phyloP scores from a whole-genome alignment of 2,329 filamentous ascomycete genomes.

The Cladophialophora bantiana region DNA sequence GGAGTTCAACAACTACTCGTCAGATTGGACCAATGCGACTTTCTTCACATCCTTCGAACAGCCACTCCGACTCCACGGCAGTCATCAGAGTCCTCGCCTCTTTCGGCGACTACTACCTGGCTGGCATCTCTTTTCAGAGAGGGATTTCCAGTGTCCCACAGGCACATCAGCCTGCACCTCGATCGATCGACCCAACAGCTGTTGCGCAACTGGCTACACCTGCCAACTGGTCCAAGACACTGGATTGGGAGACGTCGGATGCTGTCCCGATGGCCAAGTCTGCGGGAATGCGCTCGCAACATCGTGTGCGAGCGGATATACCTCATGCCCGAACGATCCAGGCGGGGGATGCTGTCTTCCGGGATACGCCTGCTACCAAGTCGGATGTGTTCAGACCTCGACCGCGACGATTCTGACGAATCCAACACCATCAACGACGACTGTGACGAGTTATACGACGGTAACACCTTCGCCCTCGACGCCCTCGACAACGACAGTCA shows the following conservation, averaged over 20 bases:
- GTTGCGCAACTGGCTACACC: conserved; percentile 60
- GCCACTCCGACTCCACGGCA: conserved; percentile 25
- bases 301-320: conserved; percentile 60
- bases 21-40: conserved; percentile 20
- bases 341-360: conserved; percentile 70
- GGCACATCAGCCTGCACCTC: conserved; percentile 62
- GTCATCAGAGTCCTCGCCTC: conserved; percentile 16
- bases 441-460: conserved; percentile 40
- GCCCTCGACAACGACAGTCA: conserved; percentile 44
- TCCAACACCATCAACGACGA: conserved; percentile 33
- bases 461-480: conserved; percentile 27
- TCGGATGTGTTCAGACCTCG: conserved; percentile 58
- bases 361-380: conserved; percentile 63
- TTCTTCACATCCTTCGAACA: conserved; percentile 23
- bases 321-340: conserved; percentile 59
- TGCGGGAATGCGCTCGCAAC: conserved; percentile 60
- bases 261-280: conserved; percentile 61
- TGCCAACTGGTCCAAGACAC: conserved; percentile 63
- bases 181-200: conserved; percentile 65
- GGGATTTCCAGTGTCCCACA: conserved; percentile 65
- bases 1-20: conserved; percentile 7
- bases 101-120: conserved; percentile 20
- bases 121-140: conserved; percentile 34
- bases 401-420: conserved; percentile 38
- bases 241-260: conserved; percentile 64